Percentiles rank a stretch among this genome's conserved stretches.
Evolutionary conservation across 2,329 filamentous ascomycete species (phyloP).

Genomic region (Calonectria leucothoes): DNA sequence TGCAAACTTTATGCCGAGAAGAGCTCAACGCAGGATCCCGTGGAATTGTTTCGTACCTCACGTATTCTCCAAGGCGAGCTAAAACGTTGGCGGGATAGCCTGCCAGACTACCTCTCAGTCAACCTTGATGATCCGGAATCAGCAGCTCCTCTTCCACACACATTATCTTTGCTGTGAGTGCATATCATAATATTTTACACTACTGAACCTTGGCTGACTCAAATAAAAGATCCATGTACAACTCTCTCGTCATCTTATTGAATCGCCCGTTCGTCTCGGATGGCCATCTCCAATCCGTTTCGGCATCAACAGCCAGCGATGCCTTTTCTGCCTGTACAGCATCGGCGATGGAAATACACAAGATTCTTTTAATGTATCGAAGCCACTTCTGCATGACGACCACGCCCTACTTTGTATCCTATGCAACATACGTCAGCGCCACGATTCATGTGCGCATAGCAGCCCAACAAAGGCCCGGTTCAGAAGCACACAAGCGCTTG

Average conservation of each 20-base stretch:
- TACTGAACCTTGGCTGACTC: not conserved
- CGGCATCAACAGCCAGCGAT: constrained; percentile 49
- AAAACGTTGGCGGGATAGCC: constrained; percentile 50
- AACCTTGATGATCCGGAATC: not conserved
- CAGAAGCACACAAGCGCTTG: constrained; percentile 52
- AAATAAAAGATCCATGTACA: constrained; percentile 51
- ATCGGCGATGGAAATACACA: constrained; percentile 56
- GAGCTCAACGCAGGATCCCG: constrained; percentile 40
- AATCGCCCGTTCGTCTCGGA: constrained; percentile 64
- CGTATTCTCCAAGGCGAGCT: constrained; percentile 51
- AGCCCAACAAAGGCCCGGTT: constrained; percentile 52
- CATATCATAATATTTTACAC: not conserved
- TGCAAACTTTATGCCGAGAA: constrained; percentile 56
- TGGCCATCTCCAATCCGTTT: constrained; percentile 56
- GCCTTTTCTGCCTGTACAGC: constrained; percentile 56
- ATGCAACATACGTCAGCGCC: constrained; percentile 64
- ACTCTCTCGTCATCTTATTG: constrained; percentile 61
- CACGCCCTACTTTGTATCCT: constrained; percentile 63
- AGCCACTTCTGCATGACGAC: constrained; percentile 54
- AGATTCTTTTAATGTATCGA: constrained; percentile 55
- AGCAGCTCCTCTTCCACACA: constrained; percentile 42
- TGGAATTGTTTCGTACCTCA: constrained; percentile 46
- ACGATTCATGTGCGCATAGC: constrained; percentile 64
- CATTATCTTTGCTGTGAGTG: not conserved
- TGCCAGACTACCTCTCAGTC: constrained; percentile 53